phyloP scores from a whole-genome alignment of 371 early-diverging fungal genomes.

The Haplosporangium sp. region DNA sequence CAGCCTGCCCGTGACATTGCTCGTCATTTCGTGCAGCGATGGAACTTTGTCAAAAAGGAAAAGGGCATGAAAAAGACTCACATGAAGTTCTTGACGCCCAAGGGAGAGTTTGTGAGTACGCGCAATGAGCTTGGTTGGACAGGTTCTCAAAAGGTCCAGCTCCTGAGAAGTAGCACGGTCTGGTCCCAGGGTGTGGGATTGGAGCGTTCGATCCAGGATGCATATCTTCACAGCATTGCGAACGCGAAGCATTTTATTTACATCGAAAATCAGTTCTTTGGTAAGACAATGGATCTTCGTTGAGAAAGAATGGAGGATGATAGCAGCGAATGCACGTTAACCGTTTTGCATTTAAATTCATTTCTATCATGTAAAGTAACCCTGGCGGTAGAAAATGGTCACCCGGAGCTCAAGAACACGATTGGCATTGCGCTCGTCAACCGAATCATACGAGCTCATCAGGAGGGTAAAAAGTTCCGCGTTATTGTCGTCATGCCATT shows the following conservation, averaged over 20 bases:
- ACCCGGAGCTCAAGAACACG: slow-evolving; percentile 76
- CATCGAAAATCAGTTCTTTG: slow-evolving; percentile 98
- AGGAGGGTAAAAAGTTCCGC: slow-evolving; percentile 77
- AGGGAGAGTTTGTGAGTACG: slow-evolving; percentile 81
- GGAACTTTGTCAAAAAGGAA: slow-evolving; percentile 86
- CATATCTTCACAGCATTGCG: slow-evolving; percentile 81
- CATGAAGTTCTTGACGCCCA: slow-evolving; percentile 81
- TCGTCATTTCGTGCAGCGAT: slow-evolving; percentile 91
- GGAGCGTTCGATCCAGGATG: slow-evolving; percentile 87
- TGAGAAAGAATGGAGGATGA: background rate
- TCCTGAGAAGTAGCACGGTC: slow-evolving; percentile 73
- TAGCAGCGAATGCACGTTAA: background rate
- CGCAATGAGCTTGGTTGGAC: slow-evolving; percentile 74
- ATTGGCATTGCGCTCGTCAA: slow-evolving; percentile 84
- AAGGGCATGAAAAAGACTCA: slow-evolving; percentile 72
- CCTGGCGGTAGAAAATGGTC: slow-evolving; percentile 67
- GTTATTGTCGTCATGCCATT: slow-evolving; percentile 93
- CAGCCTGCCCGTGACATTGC: slow-evolving; percentile 88
- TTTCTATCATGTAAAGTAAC: slow-evolving; percentile 61
- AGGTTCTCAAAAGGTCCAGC: slow-evolving; percentile 75
- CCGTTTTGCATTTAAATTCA: background rate
- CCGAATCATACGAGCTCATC: slow-evolving; percentile 83
- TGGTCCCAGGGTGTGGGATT: slow-evolving; percentile 76
- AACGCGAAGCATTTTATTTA: slow-evolving; percentile 89
- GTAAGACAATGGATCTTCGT: slow-evolving; percentile 54